A percentile compares a stretch with the other conserved stretches of the same genome.
Conservation (phyloP, 192 early-diverging fungal species). For the Thamnidium elegans region DNA sequence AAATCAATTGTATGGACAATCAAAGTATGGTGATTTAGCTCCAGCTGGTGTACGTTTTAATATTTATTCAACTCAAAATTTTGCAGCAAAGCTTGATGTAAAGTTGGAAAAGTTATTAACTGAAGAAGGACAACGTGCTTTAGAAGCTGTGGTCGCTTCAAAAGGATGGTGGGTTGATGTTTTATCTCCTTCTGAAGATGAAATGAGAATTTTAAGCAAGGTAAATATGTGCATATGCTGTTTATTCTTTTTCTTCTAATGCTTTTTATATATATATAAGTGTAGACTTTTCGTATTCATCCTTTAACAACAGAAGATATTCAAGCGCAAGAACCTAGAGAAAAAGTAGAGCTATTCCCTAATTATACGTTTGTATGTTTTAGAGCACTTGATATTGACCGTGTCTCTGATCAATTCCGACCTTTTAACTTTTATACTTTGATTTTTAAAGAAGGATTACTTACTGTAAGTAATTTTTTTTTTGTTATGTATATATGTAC, state of each 20-base stretch:
- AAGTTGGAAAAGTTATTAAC: background rate
- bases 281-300: constrained; percentile 77
- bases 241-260: background rate
- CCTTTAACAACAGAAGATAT: constrained; percentile 91
- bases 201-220: constrained; percentile 58
- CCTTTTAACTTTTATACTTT: constrained; percentile 48
- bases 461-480: constrained; percentile 39
- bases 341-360: constrained; percentile 86
- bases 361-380: constrained; percentile 90
- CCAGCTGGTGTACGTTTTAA: background rate
- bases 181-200: constrained; percentile 55
- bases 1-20: too few relatives aligned
- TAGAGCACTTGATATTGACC: constrained; percentile 52
- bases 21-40: too few relatives aligned
- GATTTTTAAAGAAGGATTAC: constrained; percentile 47
- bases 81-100: background rate
- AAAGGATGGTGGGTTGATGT: constrained; percentile 65
- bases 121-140: background rate
- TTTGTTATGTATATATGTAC: background rate
- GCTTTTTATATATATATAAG: background rate
- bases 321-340: constrained; percentile 74
- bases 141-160: background rate
- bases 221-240: constrained; percentile 23
- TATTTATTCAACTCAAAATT: background rate
- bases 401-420: constrained; percentile 18